Conservation (phyloP, 2,329 filamentous ascomycete species). For the Catunica adiposa region DNA sequence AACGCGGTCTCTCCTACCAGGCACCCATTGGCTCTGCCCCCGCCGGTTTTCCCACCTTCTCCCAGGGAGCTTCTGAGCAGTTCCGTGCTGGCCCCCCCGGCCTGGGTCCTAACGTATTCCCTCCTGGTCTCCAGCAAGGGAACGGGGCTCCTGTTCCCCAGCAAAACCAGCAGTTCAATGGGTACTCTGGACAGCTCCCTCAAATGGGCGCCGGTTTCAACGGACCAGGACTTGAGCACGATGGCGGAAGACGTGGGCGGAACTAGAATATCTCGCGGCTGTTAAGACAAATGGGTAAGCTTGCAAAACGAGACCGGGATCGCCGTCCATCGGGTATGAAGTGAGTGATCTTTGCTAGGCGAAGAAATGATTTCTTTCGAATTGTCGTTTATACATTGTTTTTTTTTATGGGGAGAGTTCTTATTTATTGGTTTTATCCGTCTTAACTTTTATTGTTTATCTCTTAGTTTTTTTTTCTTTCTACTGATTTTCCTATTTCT, state of each 20-base stretch:
- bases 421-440: neutral
- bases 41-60: slow-evolving; percentile 28
- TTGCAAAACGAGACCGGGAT: no score
- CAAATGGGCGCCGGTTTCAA: slow-evolving; percentile 24
- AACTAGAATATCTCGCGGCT: neutral
- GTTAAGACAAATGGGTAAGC: neutral
- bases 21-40: slow-evolving; percentile 36
- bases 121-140: slow-evolving; percentile 19
- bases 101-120: slow-evolving; percentile 30
- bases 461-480: no score
- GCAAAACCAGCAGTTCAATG: slow-evolving; percentile 23
- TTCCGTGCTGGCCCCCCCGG: slow-evolving; percentile 41
- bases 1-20: slow-evolving; percentile 37
- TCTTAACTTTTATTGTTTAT: slow-evolving; percentile 1
- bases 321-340: no score
- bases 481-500: no score
- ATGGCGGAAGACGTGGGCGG: neutral
- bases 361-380: slow-evolving; percentile 1
- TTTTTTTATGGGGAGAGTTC: neutral
- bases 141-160: slow-evolving; percentile 30
- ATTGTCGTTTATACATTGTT: slow-evolving; percentile 1
- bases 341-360: slow-evolving; percentile 4
- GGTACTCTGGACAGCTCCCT: slow-evolving; percentile 30
- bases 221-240: neutral
- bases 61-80: slow-evolving; percentile 24